phyloP scores from a whole-genome alignment of 2,329 filamentous ascomycete genomes.

The Penicillium oxalicum region DNA sequence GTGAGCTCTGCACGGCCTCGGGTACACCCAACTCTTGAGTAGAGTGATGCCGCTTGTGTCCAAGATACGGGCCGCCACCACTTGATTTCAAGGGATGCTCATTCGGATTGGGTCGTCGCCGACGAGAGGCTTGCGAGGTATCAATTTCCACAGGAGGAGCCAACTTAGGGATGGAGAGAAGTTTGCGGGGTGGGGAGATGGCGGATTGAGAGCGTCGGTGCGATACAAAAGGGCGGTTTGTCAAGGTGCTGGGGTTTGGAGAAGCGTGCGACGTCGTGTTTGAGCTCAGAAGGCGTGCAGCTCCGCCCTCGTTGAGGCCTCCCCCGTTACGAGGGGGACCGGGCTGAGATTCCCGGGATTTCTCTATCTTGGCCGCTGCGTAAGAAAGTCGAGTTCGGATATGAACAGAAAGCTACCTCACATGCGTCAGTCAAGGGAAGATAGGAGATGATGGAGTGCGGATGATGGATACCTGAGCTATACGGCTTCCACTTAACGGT shows the following conservation, averaged over 20 bases:
- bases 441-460: neutral
- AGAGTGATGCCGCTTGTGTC: conserved; percentile 29
- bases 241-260: conserved; percentile 6
- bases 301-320: conserved; percentile 52
- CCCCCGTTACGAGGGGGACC: conserved; percentile 9
- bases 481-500: conserved; percentile 61
- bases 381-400: conserved; percentile 81
- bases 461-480: conserved; percentile 62
- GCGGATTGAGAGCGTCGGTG: conserved; percentile 14
- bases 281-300: conserved; percentile 34
- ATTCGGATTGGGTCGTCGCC: conserved; percentile 37
- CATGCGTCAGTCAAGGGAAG: conserved; percentile 16
- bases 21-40: conserved; percentile 24
- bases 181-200: conserved; percentile 16
- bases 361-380: conserved; percentile 87
- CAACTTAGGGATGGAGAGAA: conserved; percentile 28
- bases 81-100: conserved; percentile 11
- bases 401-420: conserved; percentile 63
- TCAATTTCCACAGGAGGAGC: conserved; percentile 43
- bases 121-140: conserved; percentile 25
- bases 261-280: conserved; percentile 11
- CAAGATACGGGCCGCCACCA: conserved; percentile 19
- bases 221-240: conserved; percentile 4
- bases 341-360: conserved; percentile 74
- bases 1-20: conserved; percentile 17